Evolutionary conservation across 2,329 filamentous ascomycete genomes (phyloP).

Genomic region (Fusarium nodosum): DNA sequence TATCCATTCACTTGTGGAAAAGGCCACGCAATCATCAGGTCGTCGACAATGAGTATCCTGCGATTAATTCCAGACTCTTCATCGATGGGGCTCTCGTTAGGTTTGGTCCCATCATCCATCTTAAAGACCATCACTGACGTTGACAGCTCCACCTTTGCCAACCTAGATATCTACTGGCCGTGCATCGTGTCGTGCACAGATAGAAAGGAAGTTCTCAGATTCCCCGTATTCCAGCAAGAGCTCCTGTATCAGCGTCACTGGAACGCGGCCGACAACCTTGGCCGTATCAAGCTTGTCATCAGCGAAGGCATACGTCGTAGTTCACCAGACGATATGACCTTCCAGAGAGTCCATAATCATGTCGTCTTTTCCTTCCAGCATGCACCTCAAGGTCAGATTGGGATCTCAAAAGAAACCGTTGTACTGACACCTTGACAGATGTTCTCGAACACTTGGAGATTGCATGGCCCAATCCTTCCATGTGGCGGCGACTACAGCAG

Average conservation of each 20-base stretch:
- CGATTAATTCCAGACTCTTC: constrained; percentile 76
- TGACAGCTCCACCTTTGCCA: constrained; percentile 67
- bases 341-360: constrained; percentile 78
- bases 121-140: background rate
- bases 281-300: constrained; percentile 82
- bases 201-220: constrained; percentile 73
- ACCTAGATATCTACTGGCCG: constrained; percentile 65
- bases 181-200: constrained; percentile 64
- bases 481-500: constrained; percentile 67
- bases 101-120: constrained; percentile 57
- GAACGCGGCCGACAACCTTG: constrained; percentile 77
- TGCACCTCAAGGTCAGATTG: constrained; percentile 76
- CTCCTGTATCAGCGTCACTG: constrained; percentile 78
- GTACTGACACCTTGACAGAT: constrained; percentile 57
- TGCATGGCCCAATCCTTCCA: constrained; percentile 81
- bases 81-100: constrained; percentile 75
- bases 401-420: rapidly evolving
- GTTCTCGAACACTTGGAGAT: constrained; percentile 80
- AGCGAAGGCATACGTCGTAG: constrained; percentile 77
- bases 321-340: constrained; percentile 61
- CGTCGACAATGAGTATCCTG: constrained; percentile 67
- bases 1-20: constrained; percentile 83
- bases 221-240: constrained; percentile 79
- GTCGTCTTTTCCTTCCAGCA: constrained; percentile 88
- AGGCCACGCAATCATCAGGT: constrained; percentile 73